Percentiles rank a stretch among this genome's conserved stretches.
Conservation (phyloP, 2,329 filamentous ascomycete genomes). For the Diaporthe vaccinii region DNA sequence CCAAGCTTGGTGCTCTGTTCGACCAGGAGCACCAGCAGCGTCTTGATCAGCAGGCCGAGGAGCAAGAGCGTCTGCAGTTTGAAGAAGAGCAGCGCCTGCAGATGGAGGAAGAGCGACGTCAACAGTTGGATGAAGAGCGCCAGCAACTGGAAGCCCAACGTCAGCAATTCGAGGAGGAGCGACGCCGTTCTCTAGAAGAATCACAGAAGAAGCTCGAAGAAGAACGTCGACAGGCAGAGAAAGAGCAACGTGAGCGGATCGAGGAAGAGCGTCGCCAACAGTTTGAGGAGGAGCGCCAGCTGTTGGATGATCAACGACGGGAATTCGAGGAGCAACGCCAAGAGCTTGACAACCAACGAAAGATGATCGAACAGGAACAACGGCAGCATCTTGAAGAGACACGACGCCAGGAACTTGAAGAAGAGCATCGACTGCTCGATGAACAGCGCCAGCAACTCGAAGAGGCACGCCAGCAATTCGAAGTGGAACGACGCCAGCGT, state of each 20-base stretch:
- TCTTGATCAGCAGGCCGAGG: conserved; percentile 54
- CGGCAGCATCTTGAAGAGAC: conserved; percentile 38
- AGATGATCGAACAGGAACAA: conserved; percentile 38
- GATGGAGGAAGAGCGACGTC: conserved; percentile 45
- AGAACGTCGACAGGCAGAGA: conserved; percentile 37
- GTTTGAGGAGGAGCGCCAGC: conserved; percentile 39
- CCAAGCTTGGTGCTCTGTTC: conserved; percentile 59
- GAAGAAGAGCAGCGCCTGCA: conserved; percentile 39
- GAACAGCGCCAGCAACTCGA: conserved; percentile 40
- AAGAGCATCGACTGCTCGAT: conserved; percentile 38
- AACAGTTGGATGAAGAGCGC: conserved; percentile 38
- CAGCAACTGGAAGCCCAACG: conserved; percentile 38
- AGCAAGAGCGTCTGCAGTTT: conserved; percentile 47
- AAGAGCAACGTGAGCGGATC: conserved; percentile 36
- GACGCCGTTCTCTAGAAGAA: conserved; percentile 38
- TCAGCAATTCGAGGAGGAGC: conserved; percentile 40
- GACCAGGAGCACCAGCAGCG: conserved; percentile 47
- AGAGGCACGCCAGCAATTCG: conserved; percentile 37
- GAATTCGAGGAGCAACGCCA: conserved; percentile 40
- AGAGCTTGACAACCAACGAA: conserved; percentile 40
- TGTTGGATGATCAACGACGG: conserved; percentile 39
- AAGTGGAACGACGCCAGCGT: conserved; percentile 37
- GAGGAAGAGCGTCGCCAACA: conserved; percentile 45
- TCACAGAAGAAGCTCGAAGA: conserved; percentile 37
- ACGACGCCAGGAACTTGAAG: conserved; percentile 36